Evolutionary conservation across 1,284 basidiomycete species (phyloP).

Genomic region (Ustilago esculenta): DNA sequence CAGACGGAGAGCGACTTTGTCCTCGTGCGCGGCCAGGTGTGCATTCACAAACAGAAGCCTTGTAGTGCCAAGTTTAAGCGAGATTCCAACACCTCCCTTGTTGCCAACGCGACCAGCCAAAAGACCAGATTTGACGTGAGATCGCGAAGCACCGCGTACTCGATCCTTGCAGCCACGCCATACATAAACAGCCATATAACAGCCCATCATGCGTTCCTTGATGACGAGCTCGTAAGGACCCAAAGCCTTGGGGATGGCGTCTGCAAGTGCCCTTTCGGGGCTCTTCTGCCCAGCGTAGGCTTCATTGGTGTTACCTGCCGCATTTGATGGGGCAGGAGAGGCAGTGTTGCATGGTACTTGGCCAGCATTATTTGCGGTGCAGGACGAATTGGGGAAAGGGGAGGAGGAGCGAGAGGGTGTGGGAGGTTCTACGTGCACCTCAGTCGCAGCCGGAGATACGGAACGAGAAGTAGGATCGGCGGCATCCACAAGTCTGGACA

Average conservation of each 20-base stretch:
- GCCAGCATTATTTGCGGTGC: not conserved
- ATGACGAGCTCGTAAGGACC: conserved; percentile 79
- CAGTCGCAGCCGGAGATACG: conserved; percentile 20
- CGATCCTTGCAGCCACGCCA: conserved; percentile 59
- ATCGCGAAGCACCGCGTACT: conserved; percentile 68
- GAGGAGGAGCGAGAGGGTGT: conserved; percentile 35
- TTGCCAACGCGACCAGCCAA: conserved; percentile 86
- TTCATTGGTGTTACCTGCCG: not conserved
- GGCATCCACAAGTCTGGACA: conserved; percentile 17
- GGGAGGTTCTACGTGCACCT: conserved; percentile 31
- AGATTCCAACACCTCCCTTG: conserved; percentile 79
- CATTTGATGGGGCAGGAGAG: conserved; percentile 5
- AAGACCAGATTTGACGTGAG: conserved; percentile 82
- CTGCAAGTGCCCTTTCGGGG: conserved; percentile 16
- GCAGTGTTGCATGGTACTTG: conserved; percentile 7
- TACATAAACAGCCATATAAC: conserved; percentile 72
- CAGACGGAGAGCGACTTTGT: conserved; percentile 63
- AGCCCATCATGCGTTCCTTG: conserved; percentile 88
- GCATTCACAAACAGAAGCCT: conserved; percentile 85
- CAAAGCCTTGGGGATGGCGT: conserved; percentile 46
- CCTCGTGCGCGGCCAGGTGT: conserved; percentile 75
- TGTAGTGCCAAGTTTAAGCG: conserved; percentile 77
- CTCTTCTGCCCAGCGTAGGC: not conserved
- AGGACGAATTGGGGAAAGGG: conserved; percentile 6
- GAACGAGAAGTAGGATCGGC: conserved; percentile 10